Conservation (phyloP, 768 basidiomycete species). For the Pleurotus salmoneostramineus region DNA sequence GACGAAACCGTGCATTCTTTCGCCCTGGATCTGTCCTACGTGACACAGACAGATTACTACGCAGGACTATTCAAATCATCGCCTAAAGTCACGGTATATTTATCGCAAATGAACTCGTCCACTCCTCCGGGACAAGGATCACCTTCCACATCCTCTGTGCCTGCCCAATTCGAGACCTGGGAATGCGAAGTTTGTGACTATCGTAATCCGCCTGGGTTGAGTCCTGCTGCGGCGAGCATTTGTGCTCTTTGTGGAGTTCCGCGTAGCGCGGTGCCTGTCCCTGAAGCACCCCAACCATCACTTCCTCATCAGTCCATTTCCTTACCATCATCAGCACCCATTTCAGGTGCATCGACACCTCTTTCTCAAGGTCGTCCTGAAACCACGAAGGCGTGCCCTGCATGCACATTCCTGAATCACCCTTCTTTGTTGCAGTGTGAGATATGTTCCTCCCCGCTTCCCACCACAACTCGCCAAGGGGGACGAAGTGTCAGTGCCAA, state of each 20-base stretch:
- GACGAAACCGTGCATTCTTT: constrained; percentile 57
- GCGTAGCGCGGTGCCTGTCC: constrained; percentile 32
- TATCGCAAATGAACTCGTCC: constrained; percentile 31
- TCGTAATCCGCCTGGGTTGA: constrained; percentile 73
- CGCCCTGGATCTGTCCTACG: constrained; percentile 55
- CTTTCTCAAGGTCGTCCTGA: constrained; percentile 31
- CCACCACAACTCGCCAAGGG: constrained; percentile 18
- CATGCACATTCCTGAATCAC: constrained; percentile 93
- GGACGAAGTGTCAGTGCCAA: constrained; percentile 30
- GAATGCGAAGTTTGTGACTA: constrained; percentile 88
- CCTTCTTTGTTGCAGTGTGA: constrained; percentile 73
- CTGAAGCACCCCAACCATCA: constrained; percentile 19
- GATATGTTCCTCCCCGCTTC: constrained; percentile 76
- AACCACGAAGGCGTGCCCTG: constrained; percentile 60
- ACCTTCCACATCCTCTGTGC: constrained; percentile 13
- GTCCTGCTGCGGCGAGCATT: constrained; percentile 61
- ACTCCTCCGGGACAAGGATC: constrained; percentile 15
- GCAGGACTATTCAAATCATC: constrained; percentile 88
- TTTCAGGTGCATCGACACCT: constrained; percentile 34
- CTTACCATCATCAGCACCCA: constrained; percentile 24
- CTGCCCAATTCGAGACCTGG: constrained; percentile 56
- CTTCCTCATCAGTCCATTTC: constrained; percentile 29
- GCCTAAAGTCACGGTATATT: constrained; percentile 79
- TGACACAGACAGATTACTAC: constrained; percentile 83
- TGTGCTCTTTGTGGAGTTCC: constrained; percentile 86